Evolutionary conservation across 2,329 filamentous ascomycete genomes (phyloP).

Genomic region (Sarocladiaceae sp.): DNA sequence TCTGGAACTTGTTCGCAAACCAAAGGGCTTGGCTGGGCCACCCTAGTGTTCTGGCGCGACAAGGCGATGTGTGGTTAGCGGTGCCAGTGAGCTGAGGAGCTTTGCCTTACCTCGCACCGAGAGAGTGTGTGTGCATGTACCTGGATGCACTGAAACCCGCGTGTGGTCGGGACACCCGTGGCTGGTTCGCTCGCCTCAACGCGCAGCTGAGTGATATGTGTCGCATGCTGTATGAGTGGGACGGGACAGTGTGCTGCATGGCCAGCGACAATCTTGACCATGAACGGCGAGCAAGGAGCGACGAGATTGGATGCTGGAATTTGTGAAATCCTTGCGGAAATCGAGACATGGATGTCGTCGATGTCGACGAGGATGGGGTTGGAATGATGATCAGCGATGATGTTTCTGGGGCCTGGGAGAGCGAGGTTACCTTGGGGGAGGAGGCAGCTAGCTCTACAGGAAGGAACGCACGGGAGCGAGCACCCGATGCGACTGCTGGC

Average conservation of each 20-base stretch:
- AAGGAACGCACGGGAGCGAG: too few relatives aligned
- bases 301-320: background rate
- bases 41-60: background rate
- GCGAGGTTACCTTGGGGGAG: background rate
- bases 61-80: conserved; percentile 1
- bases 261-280: background rate
- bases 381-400: background rate
- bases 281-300: background rate
- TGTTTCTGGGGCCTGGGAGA: background rate
- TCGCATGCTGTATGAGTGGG: background rate
- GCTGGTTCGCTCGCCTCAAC: background rate
- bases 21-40: background rate
- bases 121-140: background rate
- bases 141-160: background rate
- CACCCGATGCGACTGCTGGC: too few relatives aligned
- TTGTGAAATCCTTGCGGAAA: background rate
- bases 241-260: background rate
- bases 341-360: background rate
- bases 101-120: background rate
- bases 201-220: background rate
- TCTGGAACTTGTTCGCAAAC: background rate
- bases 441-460: too few relatives aligned
- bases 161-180: background rate
- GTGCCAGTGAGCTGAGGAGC: background rate
- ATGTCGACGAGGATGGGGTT: background rate